Evolutionary conservation across 2,329 filamentous ascomycete species (phyloP).

Genomic region (Bimuria novae-zelandiae): DNA sequence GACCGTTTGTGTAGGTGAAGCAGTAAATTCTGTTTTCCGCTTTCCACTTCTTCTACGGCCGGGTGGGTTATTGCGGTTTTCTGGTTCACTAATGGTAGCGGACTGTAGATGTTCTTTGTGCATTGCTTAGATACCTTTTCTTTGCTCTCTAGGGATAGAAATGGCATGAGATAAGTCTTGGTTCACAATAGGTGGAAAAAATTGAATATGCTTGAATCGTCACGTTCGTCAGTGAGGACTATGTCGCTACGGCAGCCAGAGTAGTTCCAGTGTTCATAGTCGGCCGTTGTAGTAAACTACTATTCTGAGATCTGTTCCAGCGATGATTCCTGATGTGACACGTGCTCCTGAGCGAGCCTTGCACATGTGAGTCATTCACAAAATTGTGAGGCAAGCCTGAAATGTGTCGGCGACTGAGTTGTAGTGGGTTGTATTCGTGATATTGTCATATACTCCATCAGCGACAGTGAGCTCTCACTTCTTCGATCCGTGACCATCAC

Average conservation of each 20-base stretch:
- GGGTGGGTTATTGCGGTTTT: not conserved
- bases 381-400: not conserved
- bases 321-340: too few species aligned
- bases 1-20: not conserved
- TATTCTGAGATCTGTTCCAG: too few species aligned
- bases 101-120: constrained; percentile 5
- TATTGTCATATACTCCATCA: not conserved
- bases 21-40: not conserved
- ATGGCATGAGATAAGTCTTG: not conserved
- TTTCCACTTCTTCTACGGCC: not conserved
- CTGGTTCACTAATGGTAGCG: not conserved
- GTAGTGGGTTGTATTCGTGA: constrained; percentile 1
- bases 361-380: too few species aligned
- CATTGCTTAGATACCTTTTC: constrained; percentile 14
- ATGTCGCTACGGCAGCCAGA: too few species aligned
- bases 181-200: too few species aligned
- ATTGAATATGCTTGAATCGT: too few species aligned
- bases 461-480: not conserved
- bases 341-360: too few species aligned
- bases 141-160: constrained; percentile 9
- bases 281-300: too few species aligned
- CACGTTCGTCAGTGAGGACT: too few species aligned
- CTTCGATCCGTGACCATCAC: not conserved
- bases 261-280: too few species aligned
- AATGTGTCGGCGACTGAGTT: not conserved